Base-by-base conservation (phyloP, 2,329 filamentous ascomycete genomes). In the Microsporum canis region DNA sequence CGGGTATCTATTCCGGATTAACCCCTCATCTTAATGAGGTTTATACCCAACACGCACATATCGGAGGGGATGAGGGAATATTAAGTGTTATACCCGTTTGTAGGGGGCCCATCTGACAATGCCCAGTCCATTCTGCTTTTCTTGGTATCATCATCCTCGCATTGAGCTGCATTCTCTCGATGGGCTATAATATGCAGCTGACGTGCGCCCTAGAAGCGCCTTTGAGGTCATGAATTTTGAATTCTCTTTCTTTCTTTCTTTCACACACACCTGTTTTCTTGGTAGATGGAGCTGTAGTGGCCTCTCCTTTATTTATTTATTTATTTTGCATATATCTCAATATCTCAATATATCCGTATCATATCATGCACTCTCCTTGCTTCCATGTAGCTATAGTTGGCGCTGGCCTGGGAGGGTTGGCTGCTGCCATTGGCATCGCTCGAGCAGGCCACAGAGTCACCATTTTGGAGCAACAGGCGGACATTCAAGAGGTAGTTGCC, bases 391-490 rank as follows among this genome's bases (percentile, higher is more conserved):
- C 53, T 43, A 65, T 68, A 47, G 65, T 67, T 47, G 66, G 63
- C 6, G 65, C 66, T 8, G 65, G 65, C 38, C 62, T 68, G n/a
- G 66, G 65, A n/a, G 65, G 65, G 36, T 59, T 67, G 10, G 63
- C 64, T 34, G 65, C 66, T n/a, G 66, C 65, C 17, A 66, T 67
- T 60, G 59, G 58, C 3, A 63, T 64, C 27, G 62, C 62, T 31
- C 62, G 59, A 38, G 64, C 65, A 4, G 64, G 66, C 23, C 64
- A 68, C 57, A 62, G 27, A 36, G 64, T 66, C 36, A 65, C 61
- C 5, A 43, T 66, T 10, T 68, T 76, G 10, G 77, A 79, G 62
- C 71, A 75, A 65, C 75, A 76, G 0, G 55, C 66, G 0, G 63
- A 68, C 5, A 66, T 79, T 1, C 71, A 66, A 58, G 77, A 79